Percentiles rank a stretch among this genome's conserved stretches.
phyloP scores from a whole-genome alignment of 257 asterid genomes.

The Schizonepeta tenuifolia region DNA sequence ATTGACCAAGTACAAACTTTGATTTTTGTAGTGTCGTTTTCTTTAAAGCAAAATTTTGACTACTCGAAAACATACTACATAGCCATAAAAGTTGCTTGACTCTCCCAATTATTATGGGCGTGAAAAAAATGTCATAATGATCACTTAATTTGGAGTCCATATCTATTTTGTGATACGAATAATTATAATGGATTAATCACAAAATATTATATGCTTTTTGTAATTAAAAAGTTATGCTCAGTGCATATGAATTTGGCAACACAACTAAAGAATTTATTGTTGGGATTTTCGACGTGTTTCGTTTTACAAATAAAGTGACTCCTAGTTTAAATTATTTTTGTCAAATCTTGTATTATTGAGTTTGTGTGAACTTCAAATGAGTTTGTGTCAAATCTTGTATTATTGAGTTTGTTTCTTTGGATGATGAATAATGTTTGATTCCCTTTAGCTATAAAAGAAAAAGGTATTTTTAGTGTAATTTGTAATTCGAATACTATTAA shows the following conservation, averaged over 20 bases:
- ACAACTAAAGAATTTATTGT: too few species aligned
- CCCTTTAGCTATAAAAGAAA: too few species aligned
- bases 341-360: too few species aligned
- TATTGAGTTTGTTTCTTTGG: too few species aligned
- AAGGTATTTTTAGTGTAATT: not conserved
- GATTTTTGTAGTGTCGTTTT: constrained; percentile 32
- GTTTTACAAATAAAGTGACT: too few species aligned
- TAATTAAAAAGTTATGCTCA: not conserved
- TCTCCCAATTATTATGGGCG: constrained; percentile 44
- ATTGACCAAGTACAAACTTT: constrained; percentile 38
- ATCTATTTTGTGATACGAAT: constrained; percentile 12
- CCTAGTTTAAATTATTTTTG: too few species aligned
- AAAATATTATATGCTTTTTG: constrained; percentile 19
- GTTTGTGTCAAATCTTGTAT: too few species aligned
- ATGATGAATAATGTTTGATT: too few species aligned
- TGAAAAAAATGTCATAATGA: constrained; percentile 33
- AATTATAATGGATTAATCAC: constrained; percentile 32
- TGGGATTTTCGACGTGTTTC: too few species aligned
- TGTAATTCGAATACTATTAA: constrained; percentile 7
- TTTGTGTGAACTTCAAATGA: too few species aligned
- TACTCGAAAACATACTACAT: constrained; percentile 22
- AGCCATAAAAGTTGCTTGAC: constrained; percentile 28
- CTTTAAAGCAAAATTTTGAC: constrained; percentile 35
- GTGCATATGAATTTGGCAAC: not conserved
- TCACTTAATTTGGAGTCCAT: constrained; percentile 2